Base-by-base conservation (phyloP, 257 asterid species). In the Phtheirospermum japonicum region DNA sequence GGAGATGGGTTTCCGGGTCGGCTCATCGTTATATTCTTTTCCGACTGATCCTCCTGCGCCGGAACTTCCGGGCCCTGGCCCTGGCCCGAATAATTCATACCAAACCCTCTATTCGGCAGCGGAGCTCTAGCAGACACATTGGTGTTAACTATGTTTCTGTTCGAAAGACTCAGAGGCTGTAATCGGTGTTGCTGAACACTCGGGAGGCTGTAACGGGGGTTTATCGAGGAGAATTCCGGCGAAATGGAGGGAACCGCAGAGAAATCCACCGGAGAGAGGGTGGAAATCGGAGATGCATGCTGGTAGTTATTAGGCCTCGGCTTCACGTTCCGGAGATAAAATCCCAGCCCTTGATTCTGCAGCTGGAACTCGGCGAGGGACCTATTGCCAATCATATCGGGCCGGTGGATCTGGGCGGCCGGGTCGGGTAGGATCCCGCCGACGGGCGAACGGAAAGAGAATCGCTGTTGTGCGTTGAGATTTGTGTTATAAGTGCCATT, bases 301-400 rank as follows among this genome's bases (percentile, higher is more conserved):
- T n/a, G n/a, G n/a, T n/a, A n/a, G n/a, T n/a, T n/a, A n/a, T n/a
- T n/a, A n/a, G n/a, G n/a, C n/a, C n/a, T n/a, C n/a, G n/a, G n/a
- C n/a, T n/a, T n/a, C n/a, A 87, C 92, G 86, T 78, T 87, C 31
- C 97, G 81, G 30, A 79, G 75, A 74, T 76, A 79, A 64, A 87
- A 64, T 4, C 85, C 90, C 7, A 77, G 53, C 17, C 82, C 78
- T 6, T 68, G 82, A 46, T 23, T 71, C 49, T 72, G 83, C 18
- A 75, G 83, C 68, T 75, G 82, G 75, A 77, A 84, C 76, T 86
- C 95, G 0, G 73, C 79, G 9, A 81, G 71, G 28, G 97, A 81
- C 63, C 97, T 75, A 66, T 89, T 89, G 0, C 94, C n/a, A n/a
- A n/a, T n/a, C n/a, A n/a, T n/a, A n/a, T n/a, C n/a, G n/a, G n/a